These are phyloP conservation scores for Penicillium pancosmium DNA, from an alignment of 495 filamentous ascomycete species.

Conservation along the genomic window DNA sequence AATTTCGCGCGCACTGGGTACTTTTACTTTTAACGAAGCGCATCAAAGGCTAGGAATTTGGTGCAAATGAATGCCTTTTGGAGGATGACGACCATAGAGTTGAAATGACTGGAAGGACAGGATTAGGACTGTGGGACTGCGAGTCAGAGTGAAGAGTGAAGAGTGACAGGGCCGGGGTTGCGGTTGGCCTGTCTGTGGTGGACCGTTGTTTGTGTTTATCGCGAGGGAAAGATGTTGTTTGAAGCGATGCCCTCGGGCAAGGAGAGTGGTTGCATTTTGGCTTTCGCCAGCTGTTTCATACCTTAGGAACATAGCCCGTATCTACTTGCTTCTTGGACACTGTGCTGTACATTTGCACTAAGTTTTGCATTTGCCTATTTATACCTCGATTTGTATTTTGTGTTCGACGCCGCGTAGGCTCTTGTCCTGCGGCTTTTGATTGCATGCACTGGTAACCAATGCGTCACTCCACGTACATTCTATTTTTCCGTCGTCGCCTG, in stretches of 20 bases:
- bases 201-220: conserved; percentile 10
- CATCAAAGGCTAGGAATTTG: conserved; percentile 9
- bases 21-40: conserved; percentile 8
- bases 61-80: conserved; percentile 13
- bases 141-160: background rate
- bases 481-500: too few species aligned
- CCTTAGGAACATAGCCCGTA: conserved; percentile 6
- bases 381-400: too few species aligned
- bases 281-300: conserved; percentile 13
- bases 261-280: conserved; percentile 5
- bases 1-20: background rate
- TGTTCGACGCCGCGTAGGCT: too few species aligned
- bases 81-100: conserved; percentile 13
- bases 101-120: conserved; percentile 9
- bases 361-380: too few species aligned
- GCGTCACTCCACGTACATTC: too few species aligned
- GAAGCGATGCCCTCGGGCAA: conserved; percentile 2
- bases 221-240: conserved; percentile 10
- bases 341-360: background rate
- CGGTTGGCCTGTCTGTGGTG: background rate
- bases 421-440: too few species aligned
- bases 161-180: conserved; percentile 10
- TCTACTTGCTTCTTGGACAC: conserved; percentile 6
- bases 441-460: too few species aligned
- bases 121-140: background rate